Base-by-base conservation (phyloP, 257 asterid genomes). In the Solanum sparsipilum region DNA sequence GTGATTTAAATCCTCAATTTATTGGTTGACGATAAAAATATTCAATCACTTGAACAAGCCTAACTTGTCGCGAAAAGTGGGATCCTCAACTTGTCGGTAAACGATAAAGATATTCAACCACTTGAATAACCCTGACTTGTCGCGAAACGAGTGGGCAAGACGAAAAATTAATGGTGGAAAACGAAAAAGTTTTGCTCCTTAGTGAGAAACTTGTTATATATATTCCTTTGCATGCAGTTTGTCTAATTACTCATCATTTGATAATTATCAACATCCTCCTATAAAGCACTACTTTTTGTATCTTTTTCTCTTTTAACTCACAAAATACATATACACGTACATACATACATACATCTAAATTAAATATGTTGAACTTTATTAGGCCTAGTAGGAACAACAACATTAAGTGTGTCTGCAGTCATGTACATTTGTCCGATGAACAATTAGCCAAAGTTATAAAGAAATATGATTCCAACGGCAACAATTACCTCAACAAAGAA, bases 41-140 rank as follows among this genome's bases (percentile, higher is more conserved):
- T 38, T 38, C 41, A 38, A 38, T 38, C 11, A 38, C 1, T 38
- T 38, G 0, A 36, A 0, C 10, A 36, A 36, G 10, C 0, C 39
- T 7, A 0, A 38, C 41, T 38, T 38, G 0, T 38, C 11, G 0
- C 3, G 41, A 38, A 38, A 38, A 38, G 41, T 38, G 41, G 41
- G 3, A 38, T 38, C 41, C 0, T 36, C 39, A 6, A 34, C 38
- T 35, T 11, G 16, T 8, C 1, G 27, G 1, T 60, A 1, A 2
- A 60, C 4, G 6, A 60, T 60, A 1, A n/a, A 23, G 13, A 23
- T 60, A 16, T 21, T 58, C 12, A 58, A 58, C 27, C 56, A 46
- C 56, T 46, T 13, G 0, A 60, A 0, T 5, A 46, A 13, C 2
- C 5, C 1, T 6, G 3, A 48, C 6, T 60, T 60, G 6, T 23